Evolutionary conservation across 2,329 filamentous ascomycete species (phyloP), one percentile per base, ranked within the genome.

Genomic region (Cylindrodendrum hubeiense): DNA sequence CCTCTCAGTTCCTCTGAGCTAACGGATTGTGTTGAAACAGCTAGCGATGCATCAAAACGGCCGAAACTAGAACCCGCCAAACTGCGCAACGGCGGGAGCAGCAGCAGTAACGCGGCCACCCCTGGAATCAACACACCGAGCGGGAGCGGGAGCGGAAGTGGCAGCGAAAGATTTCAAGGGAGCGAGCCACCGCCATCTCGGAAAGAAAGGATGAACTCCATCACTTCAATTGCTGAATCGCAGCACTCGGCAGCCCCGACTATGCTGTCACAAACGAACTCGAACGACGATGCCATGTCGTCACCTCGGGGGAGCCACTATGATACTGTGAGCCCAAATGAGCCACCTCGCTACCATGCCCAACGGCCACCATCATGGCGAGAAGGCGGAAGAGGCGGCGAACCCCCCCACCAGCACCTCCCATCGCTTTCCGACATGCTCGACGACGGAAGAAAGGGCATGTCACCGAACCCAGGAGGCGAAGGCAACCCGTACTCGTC

Each of bases 391-490:
- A 67, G 69, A 17, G 67, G 63, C 4, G 43, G 21, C 22, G 76
- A 77, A 2, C 21, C 66, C 49, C 39, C 72, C 21, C 78, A 80
- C 13, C 77, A 79, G 33, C 78, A 78, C 34, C 75, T 87, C 3
- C 85, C 85, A 5, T 83, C 83, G 0, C 71, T 86, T 7, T 85
- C 82, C 2, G 82, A 86, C 63, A 79, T 86, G 71, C 77, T 86
- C 33, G 83, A 83, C n/a, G 75, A 78, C 47, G 76, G 78, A 3
- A 66, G 62, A 50, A 70, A 66, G 57, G 60, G 59, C 4, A 66
- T 71, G 60, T 53, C 72, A 12, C 34, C 63, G 15, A 53, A 65
- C 4, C 67, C 70, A 6, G 71, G 53, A n/a, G 67, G 64, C 5
- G 73, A 75, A 22, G 61, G 60, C 3, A 74, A 68, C 28, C 67